phyloP scores from a whole-genome alignment of 257 asterid genomes.

The Euphrasia confusa region DNA sequence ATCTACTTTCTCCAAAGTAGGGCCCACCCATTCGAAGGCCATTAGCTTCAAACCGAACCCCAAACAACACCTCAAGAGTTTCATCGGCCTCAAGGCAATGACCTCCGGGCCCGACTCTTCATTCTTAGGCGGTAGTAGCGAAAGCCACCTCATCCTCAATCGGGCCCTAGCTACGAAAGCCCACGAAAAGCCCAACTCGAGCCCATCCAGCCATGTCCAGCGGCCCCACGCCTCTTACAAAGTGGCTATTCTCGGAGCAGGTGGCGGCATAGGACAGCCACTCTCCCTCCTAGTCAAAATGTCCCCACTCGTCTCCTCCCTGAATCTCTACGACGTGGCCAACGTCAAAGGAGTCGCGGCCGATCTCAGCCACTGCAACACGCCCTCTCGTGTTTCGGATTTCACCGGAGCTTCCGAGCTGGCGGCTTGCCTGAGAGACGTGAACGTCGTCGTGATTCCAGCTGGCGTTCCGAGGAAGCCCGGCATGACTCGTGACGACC shows the following conservation, averaged over 20 bases:
- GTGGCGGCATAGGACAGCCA: conserved; percentile 90
- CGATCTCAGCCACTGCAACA: conserved; percentile 87
- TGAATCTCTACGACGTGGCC: conserved; percentile 73
- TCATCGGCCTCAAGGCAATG: conserved; percentile 56
- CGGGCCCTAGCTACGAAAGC: conserved; percentile 36
- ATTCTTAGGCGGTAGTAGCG: conserved; percentile 44
- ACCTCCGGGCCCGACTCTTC: conserved; percentile 42
- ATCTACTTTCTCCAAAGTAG: conserved; percentile 27
- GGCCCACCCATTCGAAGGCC: conserved; percentile 46
- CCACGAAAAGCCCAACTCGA: conserved; percentile 25
- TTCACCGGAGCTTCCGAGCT: conserved; percentile 64
- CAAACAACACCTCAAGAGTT: conserved; percentile 39
- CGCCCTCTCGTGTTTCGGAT: conserved; percentile 64
- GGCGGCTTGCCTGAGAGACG: conserved; percentile 60
- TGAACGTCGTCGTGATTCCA: conserved; percentile 68
- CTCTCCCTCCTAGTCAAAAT: conserved; percentile 73
- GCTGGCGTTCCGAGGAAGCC: conserved; percentile 93
- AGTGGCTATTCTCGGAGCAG: conserved; percentile 81
- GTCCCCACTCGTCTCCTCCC: conserved; percentile 72
- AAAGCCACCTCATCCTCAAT: conserved; percentile 38
- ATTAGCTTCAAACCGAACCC: conserved; percentile 40
- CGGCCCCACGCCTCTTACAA: conserved; percentile 80
- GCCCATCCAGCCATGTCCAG: conserved; percentile 41
- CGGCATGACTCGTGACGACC: conserved; percentile 88
- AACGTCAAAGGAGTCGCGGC: conserved; percentile 87